Evolutionary conservation across 192 early-diverging fungal genomes (phyloP).

Genomic region (Podila horticola): DNA sequence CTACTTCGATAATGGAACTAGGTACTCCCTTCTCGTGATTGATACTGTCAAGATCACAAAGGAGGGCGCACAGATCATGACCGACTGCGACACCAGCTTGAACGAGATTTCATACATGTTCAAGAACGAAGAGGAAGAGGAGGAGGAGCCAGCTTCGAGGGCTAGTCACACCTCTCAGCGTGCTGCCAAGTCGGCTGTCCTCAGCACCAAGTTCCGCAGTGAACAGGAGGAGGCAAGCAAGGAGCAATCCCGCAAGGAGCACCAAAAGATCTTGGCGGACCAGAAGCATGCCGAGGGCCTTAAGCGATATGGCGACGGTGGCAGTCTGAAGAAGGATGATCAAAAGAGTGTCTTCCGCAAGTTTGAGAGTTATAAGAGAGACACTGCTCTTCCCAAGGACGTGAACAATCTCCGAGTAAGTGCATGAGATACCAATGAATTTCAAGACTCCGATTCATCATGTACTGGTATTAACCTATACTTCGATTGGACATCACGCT

Average conservation of each 20-base stretch:
- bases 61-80: slow-evolving; percentile 67
- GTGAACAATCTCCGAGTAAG: slow-evolving; percentile 73
- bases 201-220: slow-evolving; percentile 83
- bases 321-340: slow-evolving; percentile 67
- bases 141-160: slow-evolving; percentile 34
- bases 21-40: slow-evolving; percentile 84
- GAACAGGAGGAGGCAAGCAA: slow-evolving; percentile 82
- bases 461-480: slow-evolving; percentile 1
- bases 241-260: slow-evolving; percentile 80
- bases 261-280: slow-evolving; percentile 89
- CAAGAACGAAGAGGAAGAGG: slow-evolving; percentile 56
- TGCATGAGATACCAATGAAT: too few species aligned
- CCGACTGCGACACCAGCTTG: slow-evolving; percentile 66
- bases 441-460: neutral
- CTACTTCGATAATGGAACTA: slow-evolving; percentile 22
- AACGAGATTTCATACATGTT: slow-evolving; percentile 64
- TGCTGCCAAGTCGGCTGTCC: slow-evolving; percentile 71
- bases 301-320: slow-evolving; percentile 77
- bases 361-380: slow-evolving; percentile 97
- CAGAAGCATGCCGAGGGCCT: slow-evolving; percentile 83
- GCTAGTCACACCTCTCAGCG: slow-evolving; percentile 25
- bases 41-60: slow-evolving; percentile 87
- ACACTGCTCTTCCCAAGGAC: slow-evolving; percentile 85
- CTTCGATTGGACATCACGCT: neutral
- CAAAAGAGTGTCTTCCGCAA: slow-evolving; percentile 81